Evolutionary conservation across 1,139 yeast species (phyloP).

Genomic region (Saccharomyces pastorianus): DNA sequence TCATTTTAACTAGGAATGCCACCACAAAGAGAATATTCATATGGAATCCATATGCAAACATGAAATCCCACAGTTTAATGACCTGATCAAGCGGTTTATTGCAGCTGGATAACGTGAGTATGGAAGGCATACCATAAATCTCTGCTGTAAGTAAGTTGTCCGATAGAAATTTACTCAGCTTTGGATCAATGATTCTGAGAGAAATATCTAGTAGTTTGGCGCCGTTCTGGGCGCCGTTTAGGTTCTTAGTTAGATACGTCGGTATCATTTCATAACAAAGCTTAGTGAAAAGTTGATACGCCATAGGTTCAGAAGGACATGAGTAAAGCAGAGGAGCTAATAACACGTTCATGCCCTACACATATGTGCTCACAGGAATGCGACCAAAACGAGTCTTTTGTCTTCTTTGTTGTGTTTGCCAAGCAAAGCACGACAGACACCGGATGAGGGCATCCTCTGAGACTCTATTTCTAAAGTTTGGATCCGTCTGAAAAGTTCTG

Average conservation of each 20-base stretch:
- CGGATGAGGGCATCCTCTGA: conserved; percentile 61
- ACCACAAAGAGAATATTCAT: conserved; percentile 78
- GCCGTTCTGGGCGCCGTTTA: conserved; percentile 81
- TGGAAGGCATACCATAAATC: conserved; percentile 83
- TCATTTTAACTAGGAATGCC: conserved; percentile 68
- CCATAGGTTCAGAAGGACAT: conserved; percentile 78
- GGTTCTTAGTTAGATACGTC: conserved; percentile 64
- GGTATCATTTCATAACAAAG: conserved; percentile 49
- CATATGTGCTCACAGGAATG: conserved; percentile 43
- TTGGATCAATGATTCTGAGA: conserved; percentile 64
- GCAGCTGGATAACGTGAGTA: conserved; percentile 79
- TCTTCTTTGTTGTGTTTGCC: conserved; percentile 31
- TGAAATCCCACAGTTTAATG: conserved; percentile 76
- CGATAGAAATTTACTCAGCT: conserved; percentile 49
- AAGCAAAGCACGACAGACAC: conserved; percentile 65
- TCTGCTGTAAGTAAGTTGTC: conserved; percentile 54
- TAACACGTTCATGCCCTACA: conserved; percentile 85
- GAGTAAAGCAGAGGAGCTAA: conserved; percentile 79
- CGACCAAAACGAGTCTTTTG: not conserved
- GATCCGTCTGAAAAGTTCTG: conserved; percentile 74
- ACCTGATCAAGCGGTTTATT: conserved; percentile 79
- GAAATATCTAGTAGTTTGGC: conserved; percentile 61
- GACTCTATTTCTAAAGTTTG: conserved; percentile 55
- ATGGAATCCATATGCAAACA: conserved; percentile 87
- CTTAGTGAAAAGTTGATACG: conserved; percentile 53